phyloP scores from a whole-genome alignment of 192 early-diverging fungal species.

The Thamnidium elegans region DNA sequence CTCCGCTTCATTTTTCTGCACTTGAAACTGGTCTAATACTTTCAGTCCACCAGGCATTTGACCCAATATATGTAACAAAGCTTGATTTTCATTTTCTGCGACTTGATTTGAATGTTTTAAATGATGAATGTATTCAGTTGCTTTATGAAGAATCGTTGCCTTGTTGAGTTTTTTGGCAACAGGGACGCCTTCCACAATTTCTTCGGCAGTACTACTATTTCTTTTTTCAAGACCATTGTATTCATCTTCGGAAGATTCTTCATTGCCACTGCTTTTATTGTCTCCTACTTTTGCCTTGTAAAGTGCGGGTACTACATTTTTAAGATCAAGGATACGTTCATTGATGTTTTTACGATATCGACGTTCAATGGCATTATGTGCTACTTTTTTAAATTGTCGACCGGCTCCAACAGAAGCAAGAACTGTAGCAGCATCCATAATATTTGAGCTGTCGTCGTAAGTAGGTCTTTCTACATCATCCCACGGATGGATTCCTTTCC shows the following conservation, averaged over 20 bases:
- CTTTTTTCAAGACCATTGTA: conserved; percentile 36
- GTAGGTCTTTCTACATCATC: neutral
- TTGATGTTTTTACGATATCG: conserved; percentile 96
- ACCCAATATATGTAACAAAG: conserved; percentile 39
- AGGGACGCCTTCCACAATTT: conserved; percentile 75
- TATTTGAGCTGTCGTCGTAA: neutral
- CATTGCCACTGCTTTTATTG: conserved; percentile 46
- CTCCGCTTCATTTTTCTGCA: neutral
- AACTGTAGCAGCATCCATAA: neutral
- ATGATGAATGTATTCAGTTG: conserved; percentile 85
- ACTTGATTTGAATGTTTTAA: conserved; percentile 44
- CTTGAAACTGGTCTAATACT: conserved; percentile 21
- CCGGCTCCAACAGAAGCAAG: neutral
- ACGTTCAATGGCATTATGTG: conserved; percentile 92
- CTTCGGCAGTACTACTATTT: conserved; percentile 32
- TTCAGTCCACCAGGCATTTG: conserved; percentile 46
- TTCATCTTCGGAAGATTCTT: conserved; percentile 32
- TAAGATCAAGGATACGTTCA: conserved; percentile 85
- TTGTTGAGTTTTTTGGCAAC: conserved; percentile 92
- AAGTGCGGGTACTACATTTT: conserved; percentile 80
- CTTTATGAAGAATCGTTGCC: conserved; percentile 86
- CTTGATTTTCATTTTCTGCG: conserved; percentile 42
- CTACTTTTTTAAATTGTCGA: conserved; percentile 75
- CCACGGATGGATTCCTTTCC: neutral
- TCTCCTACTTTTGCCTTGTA: conserved; percentile 43